Evolutionary conservation across 805 yeast genomes (phyloP), one percentile per base, ranked within the genome.

Genomic region (Saturnispora gosingensis): DNA sequence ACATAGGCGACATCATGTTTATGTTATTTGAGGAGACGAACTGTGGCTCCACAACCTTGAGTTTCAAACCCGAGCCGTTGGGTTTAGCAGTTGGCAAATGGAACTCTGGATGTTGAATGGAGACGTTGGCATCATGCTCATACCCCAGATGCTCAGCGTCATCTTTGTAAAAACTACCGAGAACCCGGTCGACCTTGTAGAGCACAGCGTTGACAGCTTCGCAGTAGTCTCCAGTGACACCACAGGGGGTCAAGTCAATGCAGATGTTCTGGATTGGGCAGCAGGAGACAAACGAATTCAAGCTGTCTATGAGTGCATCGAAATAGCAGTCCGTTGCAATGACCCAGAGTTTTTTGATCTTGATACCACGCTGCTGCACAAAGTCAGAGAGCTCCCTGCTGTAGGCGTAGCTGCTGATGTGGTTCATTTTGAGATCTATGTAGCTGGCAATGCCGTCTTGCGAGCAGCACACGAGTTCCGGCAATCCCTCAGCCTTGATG

Each of bases 401-500:
- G 22, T 35, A 27, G 15, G 27, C 18, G 27, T 46, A 46, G 24
- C 20, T 10, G 18, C 39, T 28, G 10, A 38, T 35, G 16, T 46
- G 39, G 9, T 38, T 36, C 28, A 27, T 4, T 7, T 46, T 28
- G 6, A 10, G 16, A 13, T 46, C 34, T 5, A 46, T 8, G 30
- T 46, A 38, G 5, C 28, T 34, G 15, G 32, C 13, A 18, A 36
- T 46, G 13, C 6, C 43, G 11, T 25, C 25, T 9, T 13, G 10
- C 13, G 25, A n/a, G 4, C 43, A 39, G 16, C 43, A 36, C 20
- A 46, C 36, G 9, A 46, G 28, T 38, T 46, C 43, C 10, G 49
- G 49, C 10, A 46, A 18, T 1, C 49, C 49, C 36, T 46, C 49
- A n/a, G 22, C 49, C 10, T 27, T 24, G 18, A 46, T 46, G 18